These are phyloP conservation scores for Biscogniauxia sp. DNA, from an alignment of 2,329 filamentous ascomycete species.

Conservation along the genomic window DNA sequence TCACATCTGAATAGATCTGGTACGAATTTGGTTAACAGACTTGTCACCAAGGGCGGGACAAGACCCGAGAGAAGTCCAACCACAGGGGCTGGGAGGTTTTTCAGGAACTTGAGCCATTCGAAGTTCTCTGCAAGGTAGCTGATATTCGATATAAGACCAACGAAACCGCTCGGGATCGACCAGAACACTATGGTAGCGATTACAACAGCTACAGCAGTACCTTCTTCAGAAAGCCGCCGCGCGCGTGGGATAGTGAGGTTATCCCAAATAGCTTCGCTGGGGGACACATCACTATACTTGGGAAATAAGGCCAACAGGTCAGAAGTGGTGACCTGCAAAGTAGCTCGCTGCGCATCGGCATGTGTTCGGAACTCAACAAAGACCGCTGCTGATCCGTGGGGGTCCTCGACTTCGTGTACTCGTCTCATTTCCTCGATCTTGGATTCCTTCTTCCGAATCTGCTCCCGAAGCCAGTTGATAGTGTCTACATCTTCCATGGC, in stretches of 20 bases:
- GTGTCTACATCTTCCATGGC: constrained; percentile 80
- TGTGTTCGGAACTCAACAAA: constrained; percentile 90
- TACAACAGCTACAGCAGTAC: constrained; percentile 66
- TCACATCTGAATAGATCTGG: constrained; percentile 72
- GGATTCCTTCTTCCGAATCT: constrained; percentile 47
- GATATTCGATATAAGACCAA: constrained; percentile 84
- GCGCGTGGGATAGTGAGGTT: constrained; percentile 57
- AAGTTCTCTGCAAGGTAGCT: constrained; percentile 62
- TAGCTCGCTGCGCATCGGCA: constrained; percentile 80
- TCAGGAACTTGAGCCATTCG: constrained; percentile 71
- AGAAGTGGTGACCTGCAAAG: constrained; percentile 49
- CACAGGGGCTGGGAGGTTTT: constrained; percentile 64
- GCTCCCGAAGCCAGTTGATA: constrained; percentile 76
- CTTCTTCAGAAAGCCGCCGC: constrained; percentile 33
- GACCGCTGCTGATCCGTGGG: constrained; percentile 59
- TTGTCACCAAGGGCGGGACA: constrained; percentile 74
- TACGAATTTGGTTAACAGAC: constrained; percentile 79
- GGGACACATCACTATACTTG: constrained; percentile 59
- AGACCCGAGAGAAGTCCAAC: constrained; percentile 81
- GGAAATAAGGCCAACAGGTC: constrained; percentile 25
- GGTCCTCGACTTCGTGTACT: constrained; percentile 16
- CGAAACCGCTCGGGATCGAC: constrained; percentile 70
- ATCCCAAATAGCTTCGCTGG: constrained; percentile 81
- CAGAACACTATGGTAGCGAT: constrained; percentile 81
- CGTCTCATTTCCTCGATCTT: constrained; percentile 41